Evolutionary conservation across 805 yeast species (phyloP).

Genomic region (Wickerhamiella sorbophila): DNA sequence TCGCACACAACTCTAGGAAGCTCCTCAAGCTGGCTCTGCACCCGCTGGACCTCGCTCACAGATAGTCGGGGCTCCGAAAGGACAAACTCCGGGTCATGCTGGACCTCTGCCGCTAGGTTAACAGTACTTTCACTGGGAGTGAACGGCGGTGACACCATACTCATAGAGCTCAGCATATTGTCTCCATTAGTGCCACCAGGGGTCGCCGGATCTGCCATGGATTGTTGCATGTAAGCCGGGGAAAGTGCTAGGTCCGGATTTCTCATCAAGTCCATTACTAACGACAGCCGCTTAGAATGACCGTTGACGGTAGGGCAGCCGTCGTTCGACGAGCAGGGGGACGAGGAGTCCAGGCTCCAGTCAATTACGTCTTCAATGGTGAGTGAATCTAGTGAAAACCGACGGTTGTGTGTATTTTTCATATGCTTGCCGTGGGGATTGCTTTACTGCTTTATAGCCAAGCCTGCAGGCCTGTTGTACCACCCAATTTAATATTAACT

Average conservation of each 20-base stretch:
- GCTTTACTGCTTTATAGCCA: too few species aligned
- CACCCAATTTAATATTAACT: too few species aligned
- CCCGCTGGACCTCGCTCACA: conserved; percentile 5
- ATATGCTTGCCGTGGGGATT: too few species aligned
- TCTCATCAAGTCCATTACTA: conserved; percentile 7
- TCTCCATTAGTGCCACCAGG: not conserved
- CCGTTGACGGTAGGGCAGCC: not conserved
- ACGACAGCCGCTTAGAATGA: conserved; percentile 3
- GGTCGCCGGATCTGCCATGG: not conserved
- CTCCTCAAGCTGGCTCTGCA: conserved; percentile 11
- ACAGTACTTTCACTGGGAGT: conserved; percentile 19
- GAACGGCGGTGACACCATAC: conserved; percentile 25
- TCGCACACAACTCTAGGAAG: conserved; percentile 75
- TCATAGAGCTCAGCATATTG: conserved; percentile 16
- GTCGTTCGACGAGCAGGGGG: too few species aligned
- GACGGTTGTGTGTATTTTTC: too few species aligned
- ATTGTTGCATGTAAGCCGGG: conserved; percentile 1
- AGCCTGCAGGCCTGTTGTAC: too few species aligned
- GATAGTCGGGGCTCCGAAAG: conserved; percentile 3
- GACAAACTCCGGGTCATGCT: conserved; percentile 1
- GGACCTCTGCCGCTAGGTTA: conserved; percentile 10
- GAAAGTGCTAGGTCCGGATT: not conserved
- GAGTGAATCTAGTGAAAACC: too few species aligned
- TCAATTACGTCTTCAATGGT: too few species aligned
- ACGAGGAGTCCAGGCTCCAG: too few species aligned